These are phyloP conservation scores for Mentha longifolia DNA, from an alignment of 257 asterid species.

Conservation along the genomic window DNA sequence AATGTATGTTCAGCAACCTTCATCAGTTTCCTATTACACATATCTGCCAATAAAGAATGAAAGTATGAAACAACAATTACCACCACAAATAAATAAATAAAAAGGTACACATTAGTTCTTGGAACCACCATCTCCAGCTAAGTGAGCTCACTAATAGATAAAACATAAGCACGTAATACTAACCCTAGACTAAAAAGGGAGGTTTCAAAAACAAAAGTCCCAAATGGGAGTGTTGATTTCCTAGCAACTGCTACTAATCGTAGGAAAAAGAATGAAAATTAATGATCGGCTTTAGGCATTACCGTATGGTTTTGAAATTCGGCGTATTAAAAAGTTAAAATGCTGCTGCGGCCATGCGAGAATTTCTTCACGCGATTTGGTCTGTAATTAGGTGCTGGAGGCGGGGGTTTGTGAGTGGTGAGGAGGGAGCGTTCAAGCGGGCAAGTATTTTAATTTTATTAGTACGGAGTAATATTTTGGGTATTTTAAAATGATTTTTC, in stretches of 20 bases:
- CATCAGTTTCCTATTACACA: background rate
- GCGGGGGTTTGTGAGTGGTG: no score
- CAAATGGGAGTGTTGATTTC: background rate
- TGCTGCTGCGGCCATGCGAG: constrained; percentile 2
- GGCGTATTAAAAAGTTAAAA: background rate
- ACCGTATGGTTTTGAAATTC: background rate
- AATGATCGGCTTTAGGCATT: background rate
- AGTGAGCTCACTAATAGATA: background rate
- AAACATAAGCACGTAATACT: background rate
- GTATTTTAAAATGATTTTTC: no score
- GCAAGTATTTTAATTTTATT: background rate
- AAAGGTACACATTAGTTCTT: background rate
- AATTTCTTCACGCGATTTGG: no score
- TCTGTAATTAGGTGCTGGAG: no score
- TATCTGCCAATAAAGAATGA: background rate
- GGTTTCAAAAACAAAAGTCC: background rate
- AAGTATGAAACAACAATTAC: background rate
- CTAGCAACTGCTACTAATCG: background rate
- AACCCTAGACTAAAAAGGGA: background rate
- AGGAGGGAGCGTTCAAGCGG: background rate
- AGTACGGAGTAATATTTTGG: no score
- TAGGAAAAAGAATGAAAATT: background rate
- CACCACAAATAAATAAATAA: background rate
- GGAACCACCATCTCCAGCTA: background rate
- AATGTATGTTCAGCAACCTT: background rate